Percentiles rank a stretch among this genome's conserved stretches.
phyloP scores from a whole-genome alignment of 2,329 filamentous ascomycete genomes.

The Ophiostoma tasmaniense region DNA sequence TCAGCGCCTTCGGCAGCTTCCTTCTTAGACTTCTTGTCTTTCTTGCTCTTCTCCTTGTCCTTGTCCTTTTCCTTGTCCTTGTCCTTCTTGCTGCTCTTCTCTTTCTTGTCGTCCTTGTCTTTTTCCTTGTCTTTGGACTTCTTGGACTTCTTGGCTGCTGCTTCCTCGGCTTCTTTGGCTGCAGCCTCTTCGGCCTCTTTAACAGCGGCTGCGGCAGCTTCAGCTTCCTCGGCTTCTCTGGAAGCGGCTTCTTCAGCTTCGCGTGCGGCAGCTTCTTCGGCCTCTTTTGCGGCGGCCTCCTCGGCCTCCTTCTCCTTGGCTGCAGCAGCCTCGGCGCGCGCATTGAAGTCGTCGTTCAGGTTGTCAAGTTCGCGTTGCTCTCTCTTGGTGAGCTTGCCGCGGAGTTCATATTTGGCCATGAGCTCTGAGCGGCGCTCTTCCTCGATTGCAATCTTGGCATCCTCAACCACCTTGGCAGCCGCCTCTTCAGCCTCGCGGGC shows the following conservation, averaged over 20 bases:
- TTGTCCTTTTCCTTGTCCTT: slow-evolving; percentile 14
- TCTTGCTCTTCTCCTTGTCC: slow-evolving; percentile 15
- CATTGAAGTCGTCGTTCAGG: slow-evolving; percentile 27
- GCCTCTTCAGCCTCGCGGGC: slow-evolving; percentile 23
- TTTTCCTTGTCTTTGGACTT: slow-evolving; percentile 17
- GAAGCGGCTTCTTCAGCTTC: slow-evolving; percentile 28
- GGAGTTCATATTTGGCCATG: slow-evolving; percentile 24
- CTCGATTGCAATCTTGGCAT: slow-evolving; percentile 33
- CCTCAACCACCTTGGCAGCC: slow-evolving; percentile 28
- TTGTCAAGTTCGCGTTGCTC: slow-evolving; percentile 30
- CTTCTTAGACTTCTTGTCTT: slow-evolving; percentile 21
- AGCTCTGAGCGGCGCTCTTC: slow-evolving; percentile 29
- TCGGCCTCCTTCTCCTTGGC: slow-evolving; percentile 22
- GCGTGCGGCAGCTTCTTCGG: slow-evolving; percentile 31
- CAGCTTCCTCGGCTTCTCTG: slow-evolving; percentile 30
- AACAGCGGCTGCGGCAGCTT: slow-evolving; percentile 12
- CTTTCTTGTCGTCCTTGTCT: slow-evolving; percentile 18
- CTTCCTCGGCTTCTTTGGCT: slow-evolving; percentile 9
- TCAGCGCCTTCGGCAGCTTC: slow-evolving; percentile 20
- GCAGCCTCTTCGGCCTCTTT: neutral
- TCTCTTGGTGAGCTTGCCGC: slow-evolving; percentile 25
- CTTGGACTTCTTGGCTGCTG: slow-evolving; percentile 26
- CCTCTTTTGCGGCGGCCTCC: slow-evolving; percentile 28
- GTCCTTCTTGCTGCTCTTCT: slow-evolving; percentile 16
- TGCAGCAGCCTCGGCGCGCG: slow-evolving; percentile 25